Conservation (phyloP, 2,329 filamentous ascomycete species). For the Monosporascus sp. region DNA sequence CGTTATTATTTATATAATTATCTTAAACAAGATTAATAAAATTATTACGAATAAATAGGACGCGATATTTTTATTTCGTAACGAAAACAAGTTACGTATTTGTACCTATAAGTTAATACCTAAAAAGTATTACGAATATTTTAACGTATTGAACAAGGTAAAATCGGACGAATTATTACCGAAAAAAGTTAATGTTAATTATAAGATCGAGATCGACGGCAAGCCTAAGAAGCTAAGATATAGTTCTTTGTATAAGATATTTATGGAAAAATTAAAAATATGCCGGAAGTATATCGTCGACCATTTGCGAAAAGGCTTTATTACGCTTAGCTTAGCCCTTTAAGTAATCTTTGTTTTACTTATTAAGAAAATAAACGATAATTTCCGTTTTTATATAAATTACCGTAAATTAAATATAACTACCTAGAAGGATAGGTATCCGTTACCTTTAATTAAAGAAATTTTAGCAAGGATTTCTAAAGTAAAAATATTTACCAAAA, state of each 20-base stretch:
- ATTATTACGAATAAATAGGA: not conserved
- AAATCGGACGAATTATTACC: not conserved
- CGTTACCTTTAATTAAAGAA: slow-evolving; percentile 3
- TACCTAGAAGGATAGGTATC: not conserved
- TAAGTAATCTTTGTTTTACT: not conserved
- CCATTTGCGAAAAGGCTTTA: slow-evolving; percentile 1
- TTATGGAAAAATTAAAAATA: not conserved
- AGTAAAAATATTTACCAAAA: slow-evolving; percentile 2
- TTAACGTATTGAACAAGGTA: not conserved
- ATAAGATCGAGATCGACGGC: not conserved
- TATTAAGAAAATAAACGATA: not conserved
- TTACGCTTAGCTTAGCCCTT: not conserved
- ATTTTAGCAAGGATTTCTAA: not conserved
- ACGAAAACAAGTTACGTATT: not conserved
- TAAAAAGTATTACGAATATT: not conserved
- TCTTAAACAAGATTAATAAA: too few relatives aligned
- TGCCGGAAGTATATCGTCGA: not conserved
- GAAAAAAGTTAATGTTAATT: not conserved
- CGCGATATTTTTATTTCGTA: not conserved
- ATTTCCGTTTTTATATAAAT: slow-evolving; percentile 2
- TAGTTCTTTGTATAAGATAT: not conserved
- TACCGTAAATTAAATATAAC: slow-evolving; percentile 1
- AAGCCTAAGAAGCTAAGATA: not conserved
- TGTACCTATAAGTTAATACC: not conserved
- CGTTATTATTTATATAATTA: too few relatives aligned